Evolutionary conservation across 2,329 filamentous ascomycete species (phyloP).

Genomic region (Lojkania enalia): DNA sequence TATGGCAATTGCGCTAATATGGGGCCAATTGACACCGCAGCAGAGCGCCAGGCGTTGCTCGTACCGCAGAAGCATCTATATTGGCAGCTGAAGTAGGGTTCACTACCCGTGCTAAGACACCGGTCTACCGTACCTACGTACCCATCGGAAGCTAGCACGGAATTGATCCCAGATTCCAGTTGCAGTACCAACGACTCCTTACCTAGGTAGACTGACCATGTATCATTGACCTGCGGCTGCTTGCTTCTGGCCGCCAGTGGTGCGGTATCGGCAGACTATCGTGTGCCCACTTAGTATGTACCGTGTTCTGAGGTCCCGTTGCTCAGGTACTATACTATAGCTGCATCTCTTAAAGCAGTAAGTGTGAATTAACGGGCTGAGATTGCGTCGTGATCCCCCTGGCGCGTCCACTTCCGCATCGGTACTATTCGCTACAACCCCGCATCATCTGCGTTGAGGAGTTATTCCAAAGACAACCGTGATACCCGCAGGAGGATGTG

Average conservation of each 20-base stretch:
- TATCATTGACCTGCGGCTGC: constrained; percentile 3
- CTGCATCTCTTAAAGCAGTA: constrained; percentile 18
- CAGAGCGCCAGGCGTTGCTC: not conserved
- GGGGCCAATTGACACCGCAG: not conserved
- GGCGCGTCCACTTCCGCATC: constrained; percentile 24
- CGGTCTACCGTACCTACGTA: constrained; percentile 12
- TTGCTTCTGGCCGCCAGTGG: constrained; percentile 4
- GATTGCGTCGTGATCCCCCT: constrained; percentile 17
- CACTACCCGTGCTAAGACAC: constrained; percentile 5
- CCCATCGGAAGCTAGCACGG: constrained; percentile 21
- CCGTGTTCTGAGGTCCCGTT: constrained; percentile 4
- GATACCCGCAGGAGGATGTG: constrained; percentile 28
- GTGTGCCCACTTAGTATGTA: constrained; percentile 1
- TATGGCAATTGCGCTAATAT: not conserved
- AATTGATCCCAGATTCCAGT: constrained; percentile 12
- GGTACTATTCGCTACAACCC: constrained; percentile 42
- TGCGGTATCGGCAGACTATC: constrained; percentile 3
- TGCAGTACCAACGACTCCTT: constrained; percentile 4
- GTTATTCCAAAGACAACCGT: constrained; percentile 38
- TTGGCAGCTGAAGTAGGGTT: too few species aligned
- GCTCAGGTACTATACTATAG: constrained; percentile 14
- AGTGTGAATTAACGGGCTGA: constrained; percentile 19
- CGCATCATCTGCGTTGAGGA: constrained; percentile 36
- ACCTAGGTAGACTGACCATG: not conserved
- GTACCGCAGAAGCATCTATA: not conserved